Base-by-base conservation (phyloP, 768 basidiomycete species). In the Suillus subaureus region DNA sequence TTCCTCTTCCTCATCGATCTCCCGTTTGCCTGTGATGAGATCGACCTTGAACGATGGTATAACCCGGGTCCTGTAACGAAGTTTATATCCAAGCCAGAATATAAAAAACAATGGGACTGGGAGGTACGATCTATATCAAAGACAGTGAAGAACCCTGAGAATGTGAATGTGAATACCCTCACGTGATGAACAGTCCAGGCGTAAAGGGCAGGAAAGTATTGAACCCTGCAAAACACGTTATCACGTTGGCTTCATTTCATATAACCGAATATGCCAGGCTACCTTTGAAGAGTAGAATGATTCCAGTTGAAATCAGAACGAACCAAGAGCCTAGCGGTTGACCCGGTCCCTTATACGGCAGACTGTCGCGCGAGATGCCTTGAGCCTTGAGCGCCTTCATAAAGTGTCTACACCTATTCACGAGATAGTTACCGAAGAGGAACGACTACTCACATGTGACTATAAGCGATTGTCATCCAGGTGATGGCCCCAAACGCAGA, bases 291-390 rank as follows among this genome's bases (percentile, higher is more conserved):
- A 88, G 35, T 5, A 84, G 84, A 70, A 88, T 87, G 66, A 87
- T 79, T 4, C 68, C 79, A 4, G 86, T 87, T 21, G 82, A 75
- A 43, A 83, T 72, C 15, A 90, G 70, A 26, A 87, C 88, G 68
- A 88, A 84, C 84, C 85, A 89, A 51, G 83, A 83, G 12, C 88
- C 87, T 73, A 79, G 87, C 21, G 86, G 87, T 70, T 87, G 86
- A 74, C 87, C 84, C 6, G 87, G 87, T 8, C 87, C 87, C 71
- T 85, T 83, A 66, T 84, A 85, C 0, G 84, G 84, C 31, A 86
- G 73, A 15, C 75, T 71, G 35, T 84, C 79, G 49, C 83, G 75
- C 4, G 78, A 80, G 64, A 79, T 73, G 28, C 82, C 82, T 31
- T 84, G 81, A 0, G 73, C 79, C 54, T 79, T 72, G 70, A 84